phyloP scores from a whole-genome alignment of 495 filamentous ascomycete species.

The Penicillium odoratum region DNA sequence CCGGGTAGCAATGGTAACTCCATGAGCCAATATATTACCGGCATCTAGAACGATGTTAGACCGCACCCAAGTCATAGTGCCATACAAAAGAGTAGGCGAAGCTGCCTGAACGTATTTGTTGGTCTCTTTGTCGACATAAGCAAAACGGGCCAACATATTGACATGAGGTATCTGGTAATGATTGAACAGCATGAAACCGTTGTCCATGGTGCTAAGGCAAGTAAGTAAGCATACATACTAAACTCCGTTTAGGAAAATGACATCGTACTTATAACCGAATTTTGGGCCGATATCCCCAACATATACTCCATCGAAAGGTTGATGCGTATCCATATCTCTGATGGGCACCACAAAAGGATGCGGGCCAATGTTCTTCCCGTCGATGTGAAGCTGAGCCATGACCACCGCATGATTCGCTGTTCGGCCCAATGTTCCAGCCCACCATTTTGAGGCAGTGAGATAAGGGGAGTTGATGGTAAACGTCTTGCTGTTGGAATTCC shows the following conservation, averaged over 20 bases:
- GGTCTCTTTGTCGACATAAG: conserved; percentile 58
- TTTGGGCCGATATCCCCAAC: conserved; percentile 76
- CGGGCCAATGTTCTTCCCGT: conserved; percentile 63
- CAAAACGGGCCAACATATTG: conserved; percentile 68
- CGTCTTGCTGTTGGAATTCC: conserved; percentile 64
- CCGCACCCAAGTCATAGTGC: conserved; percentile 71
- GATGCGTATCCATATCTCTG: conserved; percentile 66
- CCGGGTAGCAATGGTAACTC: conserved; percentile 71
- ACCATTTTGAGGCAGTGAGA: conserved; percentile 74
- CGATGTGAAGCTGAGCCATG: conserved; percentile 68
- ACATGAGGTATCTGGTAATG: conserved; percentile 66
- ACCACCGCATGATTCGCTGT: conserved; percentile 74
- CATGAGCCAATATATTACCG: conserved; percentile 65
- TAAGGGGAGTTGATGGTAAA: conserved; percentile 68
- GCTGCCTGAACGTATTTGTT: conserved; percentile 65
- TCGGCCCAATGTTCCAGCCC: conserved; percentile 71
- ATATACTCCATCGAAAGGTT: conserved; percentile 67
- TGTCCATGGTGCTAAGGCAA: conserved; percentile 77
- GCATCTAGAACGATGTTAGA: conserved; percentile 68
- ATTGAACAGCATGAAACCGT: conserved; percentile 73
- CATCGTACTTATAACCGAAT: conserved; percentile 70
- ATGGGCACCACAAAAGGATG: conserved; percentile 78
- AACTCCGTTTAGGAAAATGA: too few species aligned
- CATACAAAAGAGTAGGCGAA: conserved; percentile 65
- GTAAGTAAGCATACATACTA: too few species aligned